Evolutionary conservation across 106 monocot genomes (phyloP), one percentile per base, ranked within the genome.

Genomic region (Allium fistulosum): DNA sequence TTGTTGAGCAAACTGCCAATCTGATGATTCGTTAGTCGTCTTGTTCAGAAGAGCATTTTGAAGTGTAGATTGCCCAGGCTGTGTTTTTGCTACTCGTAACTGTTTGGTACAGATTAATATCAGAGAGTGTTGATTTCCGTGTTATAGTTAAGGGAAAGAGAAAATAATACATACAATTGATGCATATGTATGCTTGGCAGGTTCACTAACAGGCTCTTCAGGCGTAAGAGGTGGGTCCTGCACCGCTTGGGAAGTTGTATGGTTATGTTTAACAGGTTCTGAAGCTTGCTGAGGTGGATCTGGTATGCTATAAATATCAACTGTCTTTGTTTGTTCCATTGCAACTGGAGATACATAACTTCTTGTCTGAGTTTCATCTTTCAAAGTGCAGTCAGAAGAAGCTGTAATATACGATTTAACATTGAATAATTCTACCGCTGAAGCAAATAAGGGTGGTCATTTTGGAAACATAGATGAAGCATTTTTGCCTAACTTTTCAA

Each of bases 111-210:
- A 77, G 10, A 47, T 1, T 53, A 74, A 18, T 57, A 17, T 48
- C 26, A 51, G 9, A 13, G 71, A 61, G 4, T 9, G 15, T 14
- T 49, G 46, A 58, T 59, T 56, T 17, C 14, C 15, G 16, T 7
- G 13, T 69, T 6, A 56, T 45, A 47, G 12, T n/a, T 50, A 37
- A 51, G 0, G 15, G 18, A 56, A 67, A 11, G 56, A 17, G 17
- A 62, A 61, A 10, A 4, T 47, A 14, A 47, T 15, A 73, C 71
- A 75, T 78, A 94, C 93, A 64, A 89, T 83, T 27, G 93, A 89
- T 16, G 93, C 93, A 78, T 94, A 94, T 45, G 88, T 89, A n/a
- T 85, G 88, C 77, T 90, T 94, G 9, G 67, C 64, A 22, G 81
- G 81, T 57, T 86, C 89, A 48, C 52, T 71, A 26, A 74, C 58